Base-by-base conservation (phyloP, 1,284 basidiomycete genomes). In the Coniophora puteana region DNA sequence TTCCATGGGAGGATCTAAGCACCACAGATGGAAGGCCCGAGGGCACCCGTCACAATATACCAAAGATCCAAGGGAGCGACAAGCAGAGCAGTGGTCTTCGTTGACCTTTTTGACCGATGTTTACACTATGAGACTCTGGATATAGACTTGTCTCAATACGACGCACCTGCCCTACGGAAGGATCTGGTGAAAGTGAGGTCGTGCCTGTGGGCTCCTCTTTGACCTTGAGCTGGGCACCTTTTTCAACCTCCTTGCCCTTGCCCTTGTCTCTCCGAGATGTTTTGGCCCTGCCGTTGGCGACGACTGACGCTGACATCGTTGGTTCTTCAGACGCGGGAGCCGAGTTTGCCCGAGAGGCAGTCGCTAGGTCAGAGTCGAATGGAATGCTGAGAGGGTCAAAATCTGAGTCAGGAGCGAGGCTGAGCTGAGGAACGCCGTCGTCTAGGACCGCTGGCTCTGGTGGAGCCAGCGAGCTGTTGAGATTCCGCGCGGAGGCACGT, bases 11-110 rank as follows among this genome's bases (percentile, higher is more conserved):
- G 95, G 95, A 60, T 97, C 89, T 53, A 99, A 78, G 63, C 95
- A 99, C 76, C 85, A 84, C 47, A 98, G 83, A 66, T 99, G 95
- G 63, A 97, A 99, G 17, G 93, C 92, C 49, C 89, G 76, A 23
- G 95, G 91, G 61, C 96, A 99, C 11, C 94, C 93, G 61, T 99
- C 95, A 65, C 95, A 99, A 62, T 97, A 98, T 8, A 95, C 78
- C 46, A 94, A 72, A 18, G 80, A 76, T 42, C 93, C 89, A 42
- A 79, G 68, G 18, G 83, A 88, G 51, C 83, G 78, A 65, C 95
- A 98, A 2, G 90, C 80, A 38, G 93, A 94, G 62, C 94, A 98
- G 57, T 90, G 91, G 62, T 98, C 94, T 61, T 97, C 85, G 64
- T 98, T 98, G 41, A 82, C 68, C 84, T 91, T 56, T 38, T 49